Percentiles rank a stretch among this genome's conserved stretches.
phyloP scores from a whole-genome alignment of 306 rosid genomes.

The Quercus dentata region DNA sequence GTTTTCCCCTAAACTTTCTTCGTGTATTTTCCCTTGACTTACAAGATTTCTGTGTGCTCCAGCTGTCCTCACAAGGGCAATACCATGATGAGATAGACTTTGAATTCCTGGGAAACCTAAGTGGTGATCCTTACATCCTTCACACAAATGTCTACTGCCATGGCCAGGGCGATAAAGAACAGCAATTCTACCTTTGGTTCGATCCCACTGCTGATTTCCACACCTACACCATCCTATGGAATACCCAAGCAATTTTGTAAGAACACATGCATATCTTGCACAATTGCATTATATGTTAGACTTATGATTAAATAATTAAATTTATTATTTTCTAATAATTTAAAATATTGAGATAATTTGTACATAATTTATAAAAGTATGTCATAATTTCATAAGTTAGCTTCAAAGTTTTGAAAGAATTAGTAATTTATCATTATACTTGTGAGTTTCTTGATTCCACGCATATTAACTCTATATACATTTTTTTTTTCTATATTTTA shows the following conservation, averaged over 20 bases:
- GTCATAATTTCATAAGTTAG: too few relatives aligned
- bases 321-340: too few relatives aligned
- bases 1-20: too few relatives aligned
- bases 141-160: constrained; percentile 42
- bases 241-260: constrained; percentile 32
- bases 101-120: constrained; percentile 43
- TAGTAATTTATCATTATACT: too few relatives aligned
- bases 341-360: too few relatives aligned
- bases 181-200: constrained; percentile 39
- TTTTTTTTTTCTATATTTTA: background rate
- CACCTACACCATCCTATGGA: constrained; percentile 43
- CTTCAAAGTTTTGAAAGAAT: too few relatives aligned
- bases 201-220: constrained; percentile 42
- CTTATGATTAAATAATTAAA: too few relatives aligned
- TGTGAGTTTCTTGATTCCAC: too few relatives aligned
- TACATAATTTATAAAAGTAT: too few relatives aligned
- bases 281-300: too few relatives aligned
- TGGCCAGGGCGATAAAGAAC: constrained; percentile 36
- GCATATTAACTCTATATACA: too few relatives aligned
- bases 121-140: constrained; percentile 33
- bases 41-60: background rate
- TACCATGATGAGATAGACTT: constrained; percentile 46
- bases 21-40: too few relatives aligned
- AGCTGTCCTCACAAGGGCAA: constrained; percentile 33
- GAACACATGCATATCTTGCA: background rate